Percentiles rank a stretch among this genome's conserved stretches.
Conservation (phyloP, 2,329 filamentous ascomycete species). For the Trichoderma lentiforme region DNA sequence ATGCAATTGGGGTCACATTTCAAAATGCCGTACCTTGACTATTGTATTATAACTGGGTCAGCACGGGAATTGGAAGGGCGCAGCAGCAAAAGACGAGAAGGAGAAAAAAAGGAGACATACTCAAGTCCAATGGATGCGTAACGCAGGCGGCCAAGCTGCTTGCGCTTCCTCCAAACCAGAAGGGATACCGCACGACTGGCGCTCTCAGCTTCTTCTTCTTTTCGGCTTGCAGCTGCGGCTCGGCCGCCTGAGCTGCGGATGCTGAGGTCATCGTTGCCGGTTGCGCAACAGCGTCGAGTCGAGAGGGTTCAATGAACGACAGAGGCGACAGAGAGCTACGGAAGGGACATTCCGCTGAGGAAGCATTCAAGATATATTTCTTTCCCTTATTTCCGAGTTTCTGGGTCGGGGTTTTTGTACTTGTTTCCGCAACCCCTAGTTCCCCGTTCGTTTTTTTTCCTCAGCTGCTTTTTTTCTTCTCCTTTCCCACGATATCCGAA, state of each 20-base stretch:
- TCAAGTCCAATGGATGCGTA: constrained; percentile 88
- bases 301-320: not conserved
- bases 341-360: constrained; percentile 13
- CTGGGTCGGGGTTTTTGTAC: not conserved
- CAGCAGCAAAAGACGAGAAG: not conserved
- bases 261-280: constrained; percentile 13
- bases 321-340: not conserved
- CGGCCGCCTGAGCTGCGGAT: constrained; percentile 9
- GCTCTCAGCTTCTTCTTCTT: constrained; percentile 36
- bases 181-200: constrained; percentile 61
- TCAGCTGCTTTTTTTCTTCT: not conserved
- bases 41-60: constrained; percentile 4
- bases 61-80: not conserved
- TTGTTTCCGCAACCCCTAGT: not conserved
- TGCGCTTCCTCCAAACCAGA: constrained; percentile 96
- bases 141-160: constrained; percentile 88
- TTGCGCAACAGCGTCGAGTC: not conserved
- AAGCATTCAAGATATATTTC: constrained; percentile 2
- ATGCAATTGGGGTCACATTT: not conserved
- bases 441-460: not conserved
- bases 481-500: not conserved
- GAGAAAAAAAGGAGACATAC: constrained; percentile 46
- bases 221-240: constrained; percentile 20
- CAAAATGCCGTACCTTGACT: constrained; percentile 22
- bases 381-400: not conserved